Conservation (phyloP, 805 yeast species). For the Monosporozyma unispora region DNA sequence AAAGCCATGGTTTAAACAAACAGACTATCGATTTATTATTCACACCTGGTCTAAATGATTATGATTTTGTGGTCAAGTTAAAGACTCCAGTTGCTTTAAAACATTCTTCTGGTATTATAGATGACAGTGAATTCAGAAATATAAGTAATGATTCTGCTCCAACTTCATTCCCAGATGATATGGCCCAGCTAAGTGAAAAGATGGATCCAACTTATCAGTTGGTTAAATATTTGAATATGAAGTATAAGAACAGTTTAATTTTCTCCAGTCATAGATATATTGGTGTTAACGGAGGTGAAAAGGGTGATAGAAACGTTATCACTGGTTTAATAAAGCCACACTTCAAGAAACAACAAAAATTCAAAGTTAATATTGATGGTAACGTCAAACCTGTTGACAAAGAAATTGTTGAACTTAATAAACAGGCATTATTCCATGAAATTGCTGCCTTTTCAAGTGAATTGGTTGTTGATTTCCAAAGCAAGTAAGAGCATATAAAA, state of each 20-base stretch:
- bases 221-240: slow-evolving; percentile 49
- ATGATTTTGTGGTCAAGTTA: slow-evolving; percentile 66
- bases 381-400: slow-evolving; percentile 55
- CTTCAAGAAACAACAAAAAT: slow-evolving; percentile 49
- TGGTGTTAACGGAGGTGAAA: slow-evolving; percentile 45
- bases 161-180: slow-evolving; percentile 29
- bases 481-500: slow-evolving; percentile 11
- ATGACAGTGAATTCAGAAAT: slow-evolving; percentile 51
- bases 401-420: slow-evolving; percentile 52
- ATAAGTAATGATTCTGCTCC: slow-evolving; percentile 29
- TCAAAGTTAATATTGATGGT: slow-evolving; percentile 71
- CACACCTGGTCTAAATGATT: slow-evolving; percentile 76
- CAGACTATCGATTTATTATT: slow-evolving; percentile 50
- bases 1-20: slow-evolving; percentile 35
- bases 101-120: slow-evolving; percentile 47
- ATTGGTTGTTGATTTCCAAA: slow-evolving; percentile 37
- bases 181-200: slow-evolving; percentile 35
- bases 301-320: slow-evolving; percentile 52
- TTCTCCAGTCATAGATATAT: slow-evolving; percentile 53
- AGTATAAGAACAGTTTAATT: slow-evolving; percentile 58
- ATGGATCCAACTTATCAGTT: slow-evolving; percentile 56
- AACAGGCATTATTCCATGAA: slow-evolving; percentile 64
- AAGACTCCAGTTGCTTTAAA: slow-evolving; percentile 37
- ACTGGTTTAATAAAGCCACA: slow-evolving; percentile 77
- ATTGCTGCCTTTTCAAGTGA: slow-evolving; percentile 64